A percentile compares a stretch with the other conserved stretches of the same genome.
phyloP scores from a whole-genome alignment of 352 stramenopile genomes.

The Elongisporangium prolatum region DNA sequence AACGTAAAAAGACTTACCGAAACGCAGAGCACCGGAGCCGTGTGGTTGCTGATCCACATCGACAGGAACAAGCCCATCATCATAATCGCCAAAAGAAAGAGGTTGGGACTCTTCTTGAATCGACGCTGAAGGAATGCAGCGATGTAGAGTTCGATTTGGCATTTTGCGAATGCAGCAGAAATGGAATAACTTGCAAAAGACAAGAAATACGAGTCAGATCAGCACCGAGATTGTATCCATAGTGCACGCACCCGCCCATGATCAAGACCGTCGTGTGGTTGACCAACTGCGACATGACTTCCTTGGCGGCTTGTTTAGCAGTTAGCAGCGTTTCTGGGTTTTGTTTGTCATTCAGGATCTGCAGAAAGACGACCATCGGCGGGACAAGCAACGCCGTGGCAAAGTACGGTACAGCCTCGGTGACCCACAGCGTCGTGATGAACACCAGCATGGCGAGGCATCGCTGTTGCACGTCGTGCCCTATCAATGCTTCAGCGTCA shows the following conservation, averaged over 20 bases:
- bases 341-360: constrained; percentile 85
- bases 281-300: constrained; percentile 87
- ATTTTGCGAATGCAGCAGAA: constrained; percentile 88
- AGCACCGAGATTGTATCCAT: constrained; percentile 1
- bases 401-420: constrained; percentile 89
- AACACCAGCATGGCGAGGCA: constrained; percentile 89
- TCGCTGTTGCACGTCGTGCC: constrained; percentile 75
- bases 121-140: constrained; percentile 83
- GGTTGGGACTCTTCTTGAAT: constrained; percentile 86
- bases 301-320: constrained; percentile 76
- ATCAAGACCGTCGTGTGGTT: constrained; percentile 93
- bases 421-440: constrained; percentile 88
- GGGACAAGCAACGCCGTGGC: constrained; percentile 88
- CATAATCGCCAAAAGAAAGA: constrained; percentile 92
- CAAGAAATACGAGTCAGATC: constrained; percentile 1
- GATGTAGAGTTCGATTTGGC: constrained; percentile 91
- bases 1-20: constrained; percentile 35
- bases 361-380: constrained; percentile 83
- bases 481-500: constrained; percentile 11
- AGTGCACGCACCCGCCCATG: constrained; percentile 75
- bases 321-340: constrained; percentile 61
- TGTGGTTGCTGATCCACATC: constrained; percentile 94
- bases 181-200: constrained; percentile 61
- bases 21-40: constrained; percentile 88
- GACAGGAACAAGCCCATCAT: constrained; percentile 90